Evolutionary conservation across 345 rosid genomes (phyloP), one percentile per base, ranked within the genome.

Genomic region (Moricandia arvensis): DNA sequence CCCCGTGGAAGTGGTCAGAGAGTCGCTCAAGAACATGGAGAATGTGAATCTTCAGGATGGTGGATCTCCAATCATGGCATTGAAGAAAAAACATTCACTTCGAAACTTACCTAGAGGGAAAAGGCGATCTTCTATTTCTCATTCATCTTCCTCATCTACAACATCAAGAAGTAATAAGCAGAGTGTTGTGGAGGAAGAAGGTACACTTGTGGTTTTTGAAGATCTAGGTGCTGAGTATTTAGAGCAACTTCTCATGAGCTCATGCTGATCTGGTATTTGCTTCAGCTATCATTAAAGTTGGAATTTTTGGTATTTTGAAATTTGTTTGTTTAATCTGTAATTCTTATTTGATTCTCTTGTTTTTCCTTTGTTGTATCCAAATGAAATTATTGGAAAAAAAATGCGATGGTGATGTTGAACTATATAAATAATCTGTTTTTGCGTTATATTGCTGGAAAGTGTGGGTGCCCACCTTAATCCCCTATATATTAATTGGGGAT

Each of bases 181-280:
- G 59, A 73, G 60, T 67, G 58, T 49, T 62, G 66, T 67, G 47
- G 73, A 71, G 77, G 65, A 62, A 77, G 78, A 82, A 29, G 63
- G 62, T 60, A 75, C 73, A 80, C 29, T 84, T 76, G 78, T 90
- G 57, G 92, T 90, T 33, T 71, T 90, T 15, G 91, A 90, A 72
- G 96, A 90, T 80, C 75, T 90, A 31, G 96, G 96, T 53, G 82
- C 89, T 7, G 93, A 88, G 8, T 90, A 83, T 75, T 79, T 90
- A 41, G 96, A 90, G 54, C 88, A 88, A 60, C 89, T 79, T 53
- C 83, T 90, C 67, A 85, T 88, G 80, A 85, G 86, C 72, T 88
- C 83, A 11, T 86, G 87, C 70, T 72, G 41, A 55, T 59, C 63
- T 69, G 35, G 62, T 37, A 13, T 31, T 38, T 68, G 37, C 45